A percentile compares a stretch with the other conserved stretches of the same genome.
Conservation (phyloP, 495 filamentous ascomycete genomes). For the Talaromyces trachyspermus region DNA sequence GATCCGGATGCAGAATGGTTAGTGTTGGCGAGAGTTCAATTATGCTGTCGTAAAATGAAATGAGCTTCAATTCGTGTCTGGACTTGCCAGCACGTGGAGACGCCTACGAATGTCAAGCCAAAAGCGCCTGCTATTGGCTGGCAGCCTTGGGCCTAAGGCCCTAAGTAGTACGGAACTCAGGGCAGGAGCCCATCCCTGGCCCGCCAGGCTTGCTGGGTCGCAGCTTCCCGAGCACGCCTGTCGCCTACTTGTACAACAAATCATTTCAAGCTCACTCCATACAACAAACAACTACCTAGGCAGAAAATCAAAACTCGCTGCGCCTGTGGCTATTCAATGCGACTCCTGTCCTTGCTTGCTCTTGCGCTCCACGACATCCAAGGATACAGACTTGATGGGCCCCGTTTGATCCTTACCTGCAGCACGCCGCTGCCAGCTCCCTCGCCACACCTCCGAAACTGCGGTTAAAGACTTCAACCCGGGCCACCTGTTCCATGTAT, state of each 20-base stretch:
- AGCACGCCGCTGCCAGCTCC: not conserved
- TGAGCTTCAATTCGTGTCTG: constrained; percentile 1
- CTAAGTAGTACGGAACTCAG: too few species aligned
- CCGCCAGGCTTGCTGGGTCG: not conserved
- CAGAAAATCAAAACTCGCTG: too few species aligned
- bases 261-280: too few species aligned
- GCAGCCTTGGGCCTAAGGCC: constrained; percentile 1
- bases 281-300: too few species aligned
- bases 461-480: too few species aligned
- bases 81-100: constrained; percentile 3
- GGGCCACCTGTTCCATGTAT: constrained; percentile 6
- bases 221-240: constrained; percentile 8
- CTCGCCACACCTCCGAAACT: too few species aligned
- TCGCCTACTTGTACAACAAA: not conserved
- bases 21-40: not conserved
- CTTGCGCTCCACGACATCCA: too few species aligned
- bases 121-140: not conserved
- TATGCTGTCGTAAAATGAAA: not conserved
- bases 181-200: not conserved
- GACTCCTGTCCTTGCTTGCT: too few species aligned
- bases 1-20: not conserved
- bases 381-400: too few species aligned
- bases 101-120: too few species aligned
- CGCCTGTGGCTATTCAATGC: too few species aligned
- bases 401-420: too few species aligned